Base-by-base conservation (phyloP, 2,329 filamentous ascomycete genomes). In the Fusarium acutatum region DNA sequence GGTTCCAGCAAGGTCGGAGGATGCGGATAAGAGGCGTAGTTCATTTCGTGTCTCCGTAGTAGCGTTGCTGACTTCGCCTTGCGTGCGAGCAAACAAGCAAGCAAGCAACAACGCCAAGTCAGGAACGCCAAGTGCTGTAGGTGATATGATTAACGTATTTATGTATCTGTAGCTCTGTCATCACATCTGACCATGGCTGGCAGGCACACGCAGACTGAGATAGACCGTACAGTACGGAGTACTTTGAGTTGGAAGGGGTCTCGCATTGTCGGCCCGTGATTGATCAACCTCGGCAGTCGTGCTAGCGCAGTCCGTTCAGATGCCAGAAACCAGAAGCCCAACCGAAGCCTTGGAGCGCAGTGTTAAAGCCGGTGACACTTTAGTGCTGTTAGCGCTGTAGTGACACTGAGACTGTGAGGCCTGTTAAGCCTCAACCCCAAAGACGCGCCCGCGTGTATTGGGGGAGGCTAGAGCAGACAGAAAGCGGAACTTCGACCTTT, bases 401-500 rank as follows among this genome's bases (percentile, higher is more conserved):
- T 52, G 44, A 41, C 44, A 34, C 38, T 53, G 30, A 47, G 26
- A 28, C 26, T 28, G 44, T 47, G 44, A 64, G 52, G 58, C 40
- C 57, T 30, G 40, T 58, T 66, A 64, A 71, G 60, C 71, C 67
- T 71, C 71, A 65, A 69, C 49, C 67, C 67, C 71, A 61, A 60
- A 46, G 61, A 38, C 56, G 67, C 58, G 68, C 72, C 53, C 60
- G 57, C 68, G 47, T 60, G 40, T 59, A 60, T 66, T 57, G 41
- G 56, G 71, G 28, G 47, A 66, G 54, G 60, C 61, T 65, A 69
- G 47, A 46, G 32, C 46, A 61, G 54, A 64, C 47, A 60, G 34
- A 65, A 50, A 62, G 50, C 72, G 68, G 67, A 74, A 72, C 73
- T 75, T 68, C 64, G 68, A 70, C 70, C 71, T 68, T 67, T n/a